Evolutionary conservation across 192 early-diverging fungal genomes (phyloP).

Genomic region (Gryganskiella cystojenkinii): DNA sequence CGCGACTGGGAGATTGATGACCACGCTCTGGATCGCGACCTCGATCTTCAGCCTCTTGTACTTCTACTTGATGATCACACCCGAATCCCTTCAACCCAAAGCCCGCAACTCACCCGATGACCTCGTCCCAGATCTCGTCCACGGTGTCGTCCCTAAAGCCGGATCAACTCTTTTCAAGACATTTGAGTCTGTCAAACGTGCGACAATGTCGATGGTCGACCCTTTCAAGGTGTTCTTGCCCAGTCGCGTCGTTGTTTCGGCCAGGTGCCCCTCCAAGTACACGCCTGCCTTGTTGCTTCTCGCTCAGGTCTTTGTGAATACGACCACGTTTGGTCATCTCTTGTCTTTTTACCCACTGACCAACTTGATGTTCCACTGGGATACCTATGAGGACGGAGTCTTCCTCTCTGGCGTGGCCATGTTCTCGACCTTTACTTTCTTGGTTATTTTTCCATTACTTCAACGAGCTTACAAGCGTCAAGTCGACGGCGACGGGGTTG

Average conservation of each 20-base stretch:
- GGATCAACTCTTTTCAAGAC: neutral
- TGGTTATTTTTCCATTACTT: conserved; percentile 3
- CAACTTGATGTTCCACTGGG: conserved; percentile 16
- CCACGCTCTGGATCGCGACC: neutral
- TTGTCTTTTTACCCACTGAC: neutral
- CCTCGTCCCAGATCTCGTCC: too few relatives aligned
- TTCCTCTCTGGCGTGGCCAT: neutral
- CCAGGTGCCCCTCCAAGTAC: conserved; percentile 11
- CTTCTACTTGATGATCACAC: neutral
- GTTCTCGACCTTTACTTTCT: neutral
- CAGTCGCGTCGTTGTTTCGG: neutral
- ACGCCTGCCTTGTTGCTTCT: neutral
- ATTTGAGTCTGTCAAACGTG: neutral
- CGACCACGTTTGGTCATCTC: neutral
- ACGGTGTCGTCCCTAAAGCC: neutral
- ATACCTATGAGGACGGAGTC: conserved; percentile 4
- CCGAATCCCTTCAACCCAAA: conserved; percentile 13
- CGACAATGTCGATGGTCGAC: neutral
- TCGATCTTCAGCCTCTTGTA: neutral
- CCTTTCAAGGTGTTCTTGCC: conserved; percentile 16
- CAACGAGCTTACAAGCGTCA: conserved; percentile 13
- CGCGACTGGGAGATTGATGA: neutral
- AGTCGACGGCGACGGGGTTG: neutral
- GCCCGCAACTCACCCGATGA: neutral
- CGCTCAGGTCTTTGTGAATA: neutral